Base-by-base conservation (phyloP, 1,139 yeast genomes). In the Scheffersomyces parashehatae region DNA sequence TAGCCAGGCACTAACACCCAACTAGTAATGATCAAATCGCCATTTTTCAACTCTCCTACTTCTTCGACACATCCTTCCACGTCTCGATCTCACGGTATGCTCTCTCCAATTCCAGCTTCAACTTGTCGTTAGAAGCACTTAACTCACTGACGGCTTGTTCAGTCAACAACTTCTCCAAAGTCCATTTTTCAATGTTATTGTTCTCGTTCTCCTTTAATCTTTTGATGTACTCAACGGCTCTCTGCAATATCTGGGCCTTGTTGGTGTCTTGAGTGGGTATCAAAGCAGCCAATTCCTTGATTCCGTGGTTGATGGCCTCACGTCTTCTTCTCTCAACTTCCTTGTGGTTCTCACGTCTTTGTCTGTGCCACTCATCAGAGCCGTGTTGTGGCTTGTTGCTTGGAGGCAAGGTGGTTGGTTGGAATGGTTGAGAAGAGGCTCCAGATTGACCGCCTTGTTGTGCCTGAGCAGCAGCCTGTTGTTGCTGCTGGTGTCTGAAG, bases 291-390 rank as follows among this genome's bases (percentile, higher is more conserved):
- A 93, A 77, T 57, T 85, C 90, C 57, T 84, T 85, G 61, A 93
- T 91, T 10, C 98, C 98, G 41, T 79, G 76, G 67, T 91, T 93
- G 62, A 93, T 93, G 40, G 86, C 83, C 62, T 93, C 97, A 58
- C 99, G 82, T 62, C 99, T 84, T 58, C 98, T 83, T 60, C 97
- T 81, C 70, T 93, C 99, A 28, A 93, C 99, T 68, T 95, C 99
- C 67, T 93, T 93, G 71, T 93, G 99, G 65, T 89, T 91, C 56
- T 88, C 88, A 56, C 88, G 84, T 55, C 97, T 81, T 61, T 82
- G 80, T 53, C 80, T 80, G 61, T 86, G 91, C 96, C 97, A 90
- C 64, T 88, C 97, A 28, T 86, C 95, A 15, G 88, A 70, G 9
- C 89, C 89, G 43, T 82, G 87, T 57, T 58, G 73, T 55, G 75